Evolutionary conservation across 257 asterid species (phyloP), one percentile per base, ranked within the genome.

Genomic region (Anisodus acutangulus): DNA sequence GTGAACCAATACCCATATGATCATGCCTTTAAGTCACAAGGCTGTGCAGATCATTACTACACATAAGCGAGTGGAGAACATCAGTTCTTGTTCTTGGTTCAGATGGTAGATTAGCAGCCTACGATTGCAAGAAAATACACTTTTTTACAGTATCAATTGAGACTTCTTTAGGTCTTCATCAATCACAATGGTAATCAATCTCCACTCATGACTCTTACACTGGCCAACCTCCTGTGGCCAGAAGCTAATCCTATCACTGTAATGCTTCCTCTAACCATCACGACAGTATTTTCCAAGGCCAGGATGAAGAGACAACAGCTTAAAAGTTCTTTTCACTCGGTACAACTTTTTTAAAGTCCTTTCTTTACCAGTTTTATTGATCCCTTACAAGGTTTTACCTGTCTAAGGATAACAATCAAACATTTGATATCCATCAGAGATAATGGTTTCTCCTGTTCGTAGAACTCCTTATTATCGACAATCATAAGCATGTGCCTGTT

Each of bases 391-490:
- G 71, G 72, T 63, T 15, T 84, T 91, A 97, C 99, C 97, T 97
- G 97, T 94, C 98, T 90, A 82, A 97, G 89, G 86, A 97, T 90
- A 86, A 93, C 92, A 88, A 97, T 91, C 89, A 95, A 90, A 83
- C 91, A 89, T 90, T 90, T 87, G 87, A 97, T 95, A 88, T 95
- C 99, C 91, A 79, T 87, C 86, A 95, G 88, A 4, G 92, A 91
- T 67, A 97, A 88, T 83, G 98, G 99, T 90, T 93, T 95, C 91
- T 95, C 98, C 82, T 87, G 97, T 84, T 97, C 99, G 80, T 97
- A 97, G 80, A 97, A 97, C 94, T 97, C 99, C 90, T 94, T 98
- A 83, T 93, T 97, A 80, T 97, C 97, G 85, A 97, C 98, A 85
- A 97, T 91, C 87, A 55, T 93, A 89, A 97, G 92, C 99, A 97